phyloP scores from a whole-genome alignment of 176 grass and related monocot species.

The Bonia amplexicaulis region DNA sequence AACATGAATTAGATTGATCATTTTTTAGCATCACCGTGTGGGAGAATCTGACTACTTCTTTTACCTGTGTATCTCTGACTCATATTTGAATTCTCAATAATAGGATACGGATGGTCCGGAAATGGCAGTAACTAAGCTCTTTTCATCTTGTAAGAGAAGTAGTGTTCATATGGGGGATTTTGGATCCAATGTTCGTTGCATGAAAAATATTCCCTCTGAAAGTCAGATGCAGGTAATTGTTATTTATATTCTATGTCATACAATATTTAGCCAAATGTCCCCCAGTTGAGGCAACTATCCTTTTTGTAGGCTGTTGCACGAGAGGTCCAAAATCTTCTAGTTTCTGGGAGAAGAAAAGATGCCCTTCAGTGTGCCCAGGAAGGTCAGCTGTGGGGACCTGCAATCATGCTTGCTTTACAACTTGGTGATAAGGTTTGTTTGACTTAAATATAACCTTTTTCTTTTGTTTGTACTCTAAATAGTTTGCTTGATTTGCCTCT shows the following conservation, averaged over 20 bases:
- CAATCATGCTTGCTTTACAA: constrained; percentile 86
- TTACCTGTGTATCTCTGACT: constrained; percentile 10
- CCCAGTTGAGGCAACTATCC: constrained; percentile 30
- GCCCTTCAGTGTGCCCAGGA: constrained; percentile 84
- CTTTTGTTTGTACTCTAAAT: background rate
- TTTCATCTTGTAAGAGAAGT: constrained; percentile 69
- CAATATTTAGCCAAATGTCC: background rate
- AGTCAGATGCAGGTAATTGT: constrained; percentile 72
- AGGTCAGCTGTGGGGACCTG: constrained; percentile 97
- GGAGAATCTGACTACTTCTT: background rate
- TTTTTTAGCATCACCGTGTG: background rate
- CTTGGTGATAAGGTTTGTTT: constrained; percentile 79
- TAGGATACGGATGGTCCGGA: constrained; percentile 84
- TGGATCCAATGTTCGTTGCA: constrained; percentile 46
- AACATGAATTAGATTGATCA: background rate
- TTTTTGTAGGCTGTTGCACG: constrained; percentile 68
- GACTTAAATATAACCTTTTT: background rate
- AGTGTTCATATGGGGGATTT: constrained; percentile 36
- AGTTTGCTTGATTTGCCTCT: constrained; percentile 9
- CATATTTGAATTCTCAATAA: constrained; percentile 24
- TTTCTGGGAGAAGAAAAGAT: constrained; percentile 91
- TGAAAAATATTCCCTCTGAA: constrained; percentile 78
- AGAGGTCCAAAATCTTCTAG: constrained; percentile 90
- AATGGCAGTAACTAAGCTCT: constrained; percentile 92
- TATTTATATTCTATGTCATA: background rate